Evolutionary conservation across 148 eudicot species (phyloP).

Genomic region (Camellia japonica): DNA sequence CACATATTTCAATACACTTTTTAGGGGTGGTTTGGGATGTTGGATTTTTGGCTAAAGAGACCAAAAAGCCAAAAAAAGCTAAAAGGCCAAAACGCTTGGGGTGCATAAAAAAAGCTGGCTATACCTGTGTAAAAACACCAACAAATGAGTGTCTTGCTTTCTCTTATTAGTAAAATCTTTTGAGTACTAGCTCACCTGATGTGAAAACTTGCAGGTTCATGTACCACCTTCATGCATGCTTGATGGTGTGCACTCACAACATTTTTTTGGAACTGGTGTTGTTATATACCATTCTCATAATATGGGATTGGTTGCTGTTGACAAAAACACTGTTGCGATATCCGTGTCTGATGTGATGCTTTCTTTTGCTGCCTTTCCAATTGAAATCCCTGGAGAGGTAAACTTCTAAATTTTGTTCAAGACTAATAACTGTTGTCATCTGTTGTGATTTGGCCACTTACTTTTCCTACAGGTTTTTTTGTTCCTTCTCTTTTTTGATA

Average conservation of each 20-base stretch:
- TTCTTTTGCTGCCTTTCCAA: constrained; percentile 92
- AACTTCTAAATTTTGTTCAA: background rate
- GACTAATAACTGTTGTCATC: background rate
- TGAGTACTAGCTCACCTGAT: background rate
- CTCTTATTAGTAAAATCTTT: background rate
- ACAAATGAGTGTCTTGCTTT: constrained; percentile 2
- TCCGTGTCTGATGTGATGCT: constrained; percentile 88
- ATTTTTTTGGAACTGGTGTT: constrained; percentile 91
- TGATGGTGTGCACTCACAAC: constrained; percentile 92
- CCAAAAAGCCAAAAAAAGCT: no score
- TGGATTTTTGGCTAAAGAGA: no score
- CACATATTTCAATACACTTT: no score
- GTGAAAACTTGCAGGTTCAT: constrained; percentile 67
- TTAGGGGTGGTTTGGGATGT: no score
- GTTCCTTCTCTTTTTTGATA: no score
- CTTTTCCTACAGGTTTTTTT: constrained; percentile 56
- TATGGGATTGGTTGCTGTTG: constrained; percentile 92
- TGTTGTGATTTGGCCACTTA: constrained; percentile 14
- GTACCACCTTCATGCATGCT: constrained; percentile 96
- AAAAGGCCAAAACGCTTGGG: no score
- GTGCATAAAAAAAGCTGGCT: no score
- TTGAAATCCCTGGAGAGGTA: constrained; percentile 98
- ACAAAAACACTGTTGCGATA: constrained; percentile 94
- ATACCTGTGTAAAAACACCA: no score
- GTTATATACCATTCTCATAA: constrained; percentile 76